Evolutionary conservation across 2,329 filamentous ascomycete species (phyloP).

Genomic region (Erysiphe neolycopersici): DNA sequence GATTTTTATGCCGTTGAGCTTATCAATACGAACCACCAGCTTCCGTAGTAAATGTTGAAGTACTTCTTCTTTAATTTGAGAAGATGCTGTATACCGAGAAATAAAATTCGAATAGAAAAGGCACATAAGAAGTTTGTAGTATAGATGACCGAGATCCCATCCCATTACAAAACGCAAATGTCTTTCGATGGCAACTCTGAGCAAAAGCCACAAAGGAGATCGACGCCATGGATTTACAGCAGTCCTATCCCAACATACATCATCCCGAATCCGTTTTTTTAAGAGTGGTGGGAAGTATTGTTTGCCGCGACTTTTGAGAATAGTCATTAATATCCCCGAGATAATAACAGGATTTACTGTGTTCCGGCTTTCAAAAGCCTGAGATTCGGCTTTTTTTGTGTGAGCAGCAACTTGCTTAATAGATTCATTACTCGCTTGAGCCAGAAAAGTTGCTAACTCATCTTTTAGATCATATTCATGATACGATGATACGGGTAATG

Average conservation of each 20-base stretch:
- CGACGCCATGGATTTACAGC: slow-evolving; percentile 31
- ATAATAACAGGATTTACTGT: slow-evolving; percentile 29
- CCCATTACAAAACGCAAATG: slow-evolving; percentile 19
- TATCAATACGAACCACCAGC: not conserved
- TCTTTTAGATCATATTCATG: slow-evolving; percentile 19
- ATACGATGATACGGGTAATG: slow-evolving; percentile 18
- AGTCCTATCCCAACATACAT: slow-evolving; percentile 19
- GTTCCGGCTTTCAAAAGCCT: slow-evolving; percentile 27
- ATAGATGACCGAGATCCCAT: slow-evolving; percentile 15
- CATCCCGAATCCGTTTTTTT: slow-evolving; percentile 33
- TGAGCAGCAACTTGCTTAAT: slow-evolving; percentile 25
- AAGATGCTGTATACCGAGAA: not conserved
- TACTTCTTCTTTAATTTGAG: not conserved
- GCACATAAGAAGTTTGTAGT: slow-evolving; percentile 32
- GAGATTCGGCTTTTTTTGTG: slow-evolving; percentile 22
- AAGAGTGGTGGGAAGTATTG: slow-evolving; percentile 15
- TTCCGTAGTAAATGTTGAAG: not conserved
- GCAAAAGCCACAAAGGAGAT: slow-evolving; percentile 31
- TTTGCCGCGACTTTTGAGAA: slow-evolving; percentile 27
- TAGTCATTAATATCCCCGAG: slow-evolving; percentile 28
- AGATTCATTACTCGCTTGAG: slow-evolving; percentile 25
- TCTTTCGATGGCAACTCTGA: slow-evolving; percentile 30
- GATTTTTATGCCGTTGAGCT: not conserved
- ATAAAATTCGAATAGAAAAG: slow-evolving; percentile 21
- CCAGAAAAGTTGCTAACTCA: slow-evolving; percentile 23